These are phyloP conservation scores for Xerocomellus intermedius DNA, from an alignment of 768 basidiomycete genomes.

Conservation along the genomic window DNA sequence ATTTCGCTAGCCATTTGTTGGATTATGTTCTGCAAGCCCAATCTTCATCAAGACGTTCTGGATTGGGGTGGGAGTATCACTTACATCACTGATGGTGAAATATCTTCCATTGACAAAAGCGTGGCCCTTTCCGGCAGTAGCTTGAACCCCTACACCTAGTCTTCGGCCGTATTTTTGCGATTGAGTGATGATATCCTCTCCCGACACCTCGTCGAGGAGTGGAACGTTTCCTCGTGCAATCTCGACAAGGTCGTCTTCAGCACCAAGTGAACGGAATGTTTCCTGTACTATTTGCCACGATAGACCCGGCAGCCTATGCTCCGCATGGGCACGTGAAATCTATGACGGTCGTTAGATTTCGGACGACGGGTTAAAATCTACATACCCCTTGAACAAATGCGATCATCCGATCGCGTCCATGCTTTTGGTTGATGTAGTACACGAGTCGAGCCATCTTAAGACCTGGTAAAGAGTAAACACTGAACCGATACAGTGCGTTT, in stretches of 20 bases:
- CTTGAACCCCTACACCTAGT: slow-evolving; percentile 45
- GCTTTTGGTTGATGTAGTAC: slow-evolving; percentile 60
- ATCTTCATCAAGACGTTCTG: not conserved
- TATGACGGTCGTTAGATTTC: slow-evolving; percentile 19
- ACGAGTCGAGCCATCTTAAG: slow-evolving; percentile 70
- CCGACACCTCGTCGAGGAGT: slow-evolving; percentile 25
- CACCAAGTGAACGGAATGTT: slow-evolving; percentile 39
- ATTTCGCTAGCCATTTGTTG: slow-evolving; percentile 44
- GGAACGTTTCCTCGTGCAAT: slow-evolving; percentile 34
- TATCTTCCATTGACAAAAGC: slow-evolving; percentile 91
- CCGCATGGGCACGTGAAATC: slow-evolving; percentile 38
- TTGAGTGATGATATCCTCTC: slow-evolving; percentile 40
- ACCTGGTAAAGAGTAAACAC: slow-evolving; percentile 38
- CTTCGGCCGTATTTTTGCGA: slow-evolving; percentile 56
- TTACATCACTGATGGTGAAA: slow-evolving; percentile 63
- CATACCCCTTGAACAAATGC: slow-evolving; percentile 55
- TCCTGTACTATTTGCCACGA: slow-evolving; percentile 44
- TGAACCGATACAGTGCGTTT: not conserved
- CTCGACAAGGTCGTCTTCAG: slow-evolving; percentile 39
- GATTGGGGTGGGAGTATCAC: slow-evolving; percentile 22
- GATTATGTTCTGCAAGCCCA: slow-evolving; percentile 18
- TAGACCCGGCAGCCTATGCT: slow-evolving; percentile 33
- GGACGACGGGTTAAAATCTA: not conserved
- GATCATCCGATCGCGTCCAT: slow-evolving; percentile 64
- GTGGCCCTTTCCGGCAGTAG: slow-evolving; percentile 50